These are phyloP conservation scores for Cyberlindnera maritima DNA, from an alignment of 805 yeast species.

Conservation along the genomic window DNA sequence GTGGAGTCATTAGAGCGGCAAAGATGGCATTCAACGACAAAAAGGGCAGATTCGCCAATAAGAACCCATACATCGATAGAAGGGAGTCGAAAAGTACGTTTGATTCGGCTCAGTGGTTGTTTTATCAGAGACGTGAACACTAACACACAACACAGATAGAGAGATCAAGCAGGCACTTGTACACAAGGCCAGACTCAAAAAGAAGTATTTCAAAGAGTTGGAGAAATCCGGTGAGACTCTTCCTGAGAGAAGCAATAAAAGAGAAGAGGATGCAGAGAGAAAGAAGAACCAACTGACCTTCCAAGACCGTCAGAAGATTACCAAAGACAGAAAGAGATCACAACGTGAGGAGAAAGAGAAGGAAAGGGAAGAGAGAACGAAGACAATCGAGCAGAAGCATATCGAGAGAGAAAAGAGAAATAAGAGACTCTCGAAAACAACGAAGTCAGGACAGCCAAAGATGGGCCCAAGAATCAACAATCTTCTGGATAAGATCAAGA, in stretches of 20 bases:
- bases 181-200: conserved; percentile 79
- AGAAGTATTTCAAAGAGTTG: conserved; percentile 74
- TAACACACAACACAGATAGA: conserved; percentile 31
- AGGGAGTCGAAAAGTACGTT: conserved; percentile 25
- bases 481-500: conserved; percentile 71
- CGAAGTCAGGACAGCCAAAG: conserved; percentile 79
- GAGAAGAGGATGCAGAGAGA: conserved; percentile 21
- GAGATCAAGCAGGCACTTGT: conserved; percentile 77
- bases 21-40: conserved; percentile 12
- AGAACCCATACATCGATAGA: conserved; percentile 26
- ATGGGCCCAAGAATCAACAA: conserved; percentile 88
- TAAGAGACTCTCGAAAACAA: conserved; percentile 47
- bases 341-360: conserved; percentile 31
- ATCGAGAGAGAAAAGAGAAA: conserved; percentile 42
- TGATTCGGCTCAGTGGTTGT: neutral
- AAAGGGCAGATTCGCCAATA: conserved; percentile 15
- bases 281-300: conserved; percentile 27
- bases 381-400: conserved; percentile 39
- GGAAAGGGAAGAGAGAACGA: conserved; percentile 40
- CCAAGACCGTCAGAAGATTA: conserved; percentile 35
- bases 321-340: conserved; percentile 34
- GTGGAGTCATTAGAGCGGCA: neutral
- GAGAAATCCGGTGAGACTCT: conserved; percentile 65
- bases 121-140: neutral
- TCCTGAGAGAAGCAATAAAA: conserved; percentile 39